Evolutionary conservation across 2,329 filamentous ascomycete genomes (phyloP), one percentile per base, ranked within the genome.

Genomic region (Verticillium longisporum): DNA sequence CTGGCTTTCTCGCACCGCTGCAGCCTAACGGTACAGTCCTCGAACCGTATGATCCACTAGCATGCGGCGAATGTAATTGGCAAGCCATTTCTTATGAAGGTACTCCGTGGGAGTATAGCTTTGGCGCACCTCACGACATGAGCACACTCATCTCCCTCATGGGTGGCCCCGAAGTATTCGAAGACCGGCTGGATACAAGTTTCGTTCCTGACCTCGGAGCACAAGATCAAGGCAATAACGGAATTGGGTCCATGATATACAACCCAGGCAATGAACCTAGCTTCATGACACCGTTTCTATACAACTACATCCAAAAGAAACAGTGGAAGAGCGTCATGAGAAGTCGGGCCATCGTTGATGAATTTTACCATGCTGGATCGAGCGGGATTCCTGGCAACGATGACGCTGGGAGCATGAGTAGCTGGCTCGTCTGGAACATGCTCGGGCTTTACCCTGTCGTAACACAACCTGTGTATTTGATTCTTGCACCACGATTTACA

Each of bases 51-150:
- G 76, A 85, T 62, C 83, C 83, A 0, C 67, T 81, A 10, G 69
- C 69, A 6, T 85, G 83, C 62, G 80, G 77, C 2, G 80, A 77
- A 0, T 87, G 84, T 66, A 83, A 83, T 66, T 85, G 83, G 82
- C 71, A 69, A 1, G 77, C 80, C 61, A 75, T 79, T 2, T 83
- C 79, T 59, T 84, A 84, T 62, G 78, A 85, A 66, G 82, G 76
- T 14, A 64, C 69, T 10, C 64, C 70, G 0, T 72, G 71, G 62
- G 81, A 83, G 58, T 87, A 88, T 71, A 80, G 77, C 34, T 83
- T 84, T 72, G 82, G 80, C 5, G 78, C 82, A 4, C 79, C 84
- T 1, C 84, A 87, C 66, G 85, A 88, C 67, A 79, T 86, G 72
- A 70, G 75, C 41, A 75, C 77, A 2, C 67, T 86, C 61, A 81